Evolutionary conservation across 1,284 basidiomycete genomes (phyloP).

Genomic region (Ustilago trichophora): DNA sequence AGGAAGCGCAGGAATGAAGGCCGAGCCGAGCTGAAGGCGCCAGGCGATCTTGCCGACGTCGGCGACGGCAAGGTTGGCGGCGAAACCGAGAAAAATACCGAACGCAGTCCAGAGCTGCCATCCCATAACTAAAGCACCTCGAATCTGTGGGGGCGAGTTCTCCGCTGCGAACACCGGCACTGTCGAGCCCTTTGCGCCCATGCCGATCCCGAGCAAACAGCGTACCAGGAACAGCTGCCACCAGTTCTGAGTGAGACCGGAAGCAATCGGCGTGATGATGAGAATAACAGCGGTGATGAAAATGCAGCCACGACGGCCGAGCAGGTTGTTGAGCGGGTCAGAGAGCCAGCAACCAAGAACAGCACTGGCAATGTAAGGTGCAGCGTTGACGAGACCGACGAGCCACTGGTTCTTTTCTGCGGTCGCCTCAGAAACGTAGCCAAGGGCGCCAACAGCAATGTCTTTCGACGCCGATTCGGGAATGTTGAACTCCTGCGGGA

Average conservation of each 20-base stretch:
- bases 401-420: constrained; percentile 73
- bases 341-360: constrained; percentile 73
- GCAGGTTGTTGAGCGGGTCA: constrained; percentile 75
- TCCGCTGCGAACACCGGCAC: constrained; percentile 68
- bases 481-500: constrained; percentile 74
- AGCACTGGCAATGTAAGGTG: constrained; percentile 72
- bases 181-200: constrained; percentile 75
- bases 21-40: constrained; percentile 63
- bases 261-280: constrained; percentile 76
- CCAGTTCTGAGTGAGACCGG: constrained; percentile 77
- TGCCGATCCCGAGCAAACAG: constrained; percentile 76
- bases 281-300: constrained; percentile 76
- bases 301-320: constrained; percentile 78
- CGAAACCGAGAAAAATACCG: constrained; percentile 73
- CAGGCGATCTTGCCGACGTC: constrained; percentile 52
- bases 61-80: constrained; percentile 49
- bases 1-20: constrained; percentile 70
- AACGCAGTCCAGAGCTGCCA: constrained; percentile 79
- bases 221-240: constrained; percentile 76
- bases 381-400: constrained; percentile 78
- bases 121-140: constrained; percentile 81
- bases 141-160: constrained; percentile 74
- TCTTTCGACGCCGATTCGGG: constrained; percentile 26
- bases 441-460: constrained; percentile 1
- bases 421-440: constrained; percentile 8